Evolutionary conservation across 176 grass and related monocot species (phyloP), one percentile per base, ranked within the genome.

Genomic region (Raddia distichophylla): DNA sequence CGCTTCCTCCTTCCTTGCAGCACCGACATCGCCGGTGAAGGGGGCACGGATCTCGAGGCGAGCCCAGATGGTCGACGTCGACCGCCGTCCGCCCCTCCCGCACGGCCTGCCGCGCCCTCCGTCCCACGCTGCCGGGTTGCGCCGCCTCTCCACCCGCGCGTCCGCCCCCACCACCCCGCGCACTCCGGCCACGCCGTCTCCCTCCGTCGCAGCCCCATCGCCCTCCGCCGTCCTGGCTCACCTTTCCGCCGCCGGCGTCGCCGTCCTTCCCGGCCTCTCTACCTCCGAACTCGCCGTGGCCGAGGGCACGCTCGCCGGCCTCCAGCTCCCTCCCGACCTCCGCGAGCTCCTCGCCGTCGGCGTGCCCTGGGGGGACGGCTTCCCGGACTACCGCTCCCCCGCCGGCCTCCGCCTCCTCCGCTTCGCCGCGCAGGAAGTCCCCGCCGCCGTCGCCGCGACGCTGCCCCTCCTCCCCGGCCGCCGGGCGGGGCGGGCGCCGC

Each of bases 91-190:
- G 50, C 17, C 64, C 55, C 85, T 59, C 56, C 85, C 71, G 50
- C 82, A 67, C 88, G 83, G 47, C 84, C 71, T 84, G 60, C 84
- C 72, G 37, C 82, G 70, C 3, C 91, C 57, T 44, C 88, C 79
- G 2, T 84, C 82, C 60, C 89, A 84, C 80, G 77, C 71, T 9
- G 89, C 83, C 0, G 93, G 85, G 20, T 85, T 95, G 15, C 93
- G 93, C 66, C 90, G 90, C 5, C 87, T 96, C 52, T 96, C 93
- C 52, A 78, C 75, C 9, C 90, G 93, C 45, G 93, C 93, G 8
- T 85, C 90, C 32, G 74, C 93, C 1, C 75, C 92, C 9, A 56
- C 77, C 42, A 79, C 78, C 56, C 74, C 89, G 14, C 73, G 83
- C 57, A 35, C 69, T 15, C 0, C 55, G 12, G 60, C 59, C 43